Base-by-base conservation (phyloP, 2,329 filamentous ascomycete species). In the Colletotrichum lupini region DNA sequence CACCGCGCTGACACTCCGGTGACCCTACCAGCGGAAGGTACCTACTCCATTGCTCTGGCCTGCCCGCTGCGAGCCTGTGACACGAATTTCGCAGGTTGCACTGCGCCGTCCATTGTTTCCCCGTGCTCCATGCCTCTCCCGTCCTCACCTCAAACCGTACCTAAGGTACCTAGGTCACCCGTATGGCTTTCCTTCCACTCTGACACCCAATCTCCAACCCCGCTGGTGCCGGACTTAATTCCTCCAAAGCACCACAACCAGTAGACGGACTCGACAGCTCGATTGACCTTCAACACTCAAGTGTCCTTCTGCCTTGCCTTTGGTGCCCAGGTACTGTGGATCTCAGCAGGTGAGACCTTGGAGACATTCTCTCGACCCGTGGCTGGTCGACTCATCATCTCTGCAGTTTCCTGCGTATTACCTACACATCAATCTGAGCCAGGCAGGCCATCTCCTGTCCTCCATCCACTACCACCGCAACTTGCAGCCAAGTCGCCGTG, bases 201-300 rank as follows among this genome's bases (percentile, higher is more conserved):
- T 35, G 11, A 35, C 32, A 56, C 46, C 32, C 70, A 73, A 65
- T 73, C 60, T 61, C 61, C 55, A 72, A 61, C 60, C 71, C 71
- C 67, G 71, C 67, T 65, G 67, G 42, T 60, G 56, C 67, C 67
- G 70, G 70, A 57, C 49, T 32, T 66, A 3, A 61, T 70, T 66
- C 60, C 60, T 61, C 14, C 46, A 30, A 64, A 24, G 64, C 58
- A 55, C 14, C 67, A 26, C 32, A 26, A 16, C 37, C 22, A 55
- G 6, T 24, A 16, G 11, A 24, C 22, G 14, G 19, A 63, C 60
- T 63, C n/a, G 28, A 53, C 22, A 55, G 19, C n/a, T 52, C 32
- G 5, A 26, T 22, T 28, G 22, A 22, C 46, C 46, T 37, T 14
- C 19, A 59, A 12, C 32, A n/a, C 58, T n/a, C 8, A 32, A 46